phyloP scores from a whole-genome alignment of 2,329 filamentous ascomycete species.

The Fusarium transvaalense region DNA sequence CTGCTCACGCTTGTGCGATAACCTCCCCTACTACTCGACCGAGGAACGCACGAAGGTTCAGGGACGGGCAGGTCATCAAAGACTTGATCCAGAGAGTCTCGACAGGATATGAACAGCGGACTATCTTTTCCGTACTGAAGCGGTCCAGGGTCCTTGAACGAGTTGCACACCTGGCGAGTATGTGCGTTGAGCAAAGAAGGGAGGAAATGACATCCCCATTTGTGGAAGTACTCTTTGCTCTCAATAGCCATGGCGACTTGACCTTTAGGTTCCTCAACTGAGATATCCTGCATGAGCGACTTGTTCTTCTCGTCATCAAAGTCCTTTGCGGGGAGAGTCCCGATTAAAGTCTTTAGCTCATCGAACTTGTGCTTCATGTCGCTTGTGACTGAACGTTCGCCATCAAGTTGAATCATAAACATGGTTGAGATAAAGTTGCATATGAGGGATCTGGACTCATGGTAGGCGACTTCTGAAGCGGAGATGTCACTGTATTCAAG shows the following conservation, averaged over 20 bases:
- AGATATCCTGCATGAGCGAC: constrained; percentile 64
- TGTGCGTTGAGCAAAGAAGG: constrained; percentile 69
- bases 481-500: constrained; percentile 46
- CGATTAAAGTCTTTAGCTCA: constrained; percentile 51
- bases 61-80: constrained; percentile 64
- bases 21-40: neutral
- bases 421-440: constrained; percentile 63
- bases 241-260: constrained; percentile 65
- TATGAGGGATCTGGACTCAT: constrained; percentile 63
- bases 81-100: constrained; percentile 61
- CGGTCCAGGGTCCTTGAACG: constrained; percentile 72
- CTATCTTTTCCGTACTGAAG: constrained; percentile 65
- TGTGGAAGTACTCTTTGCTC: constrained; percentile 54
- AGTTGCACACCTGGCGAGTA: constrained; percentile 68
- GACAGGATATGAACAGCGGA: constrained; percentile 64
- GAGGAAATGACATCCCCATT: constrained; percentile 71
- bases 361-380: constrained; percentile 18
- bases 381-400: constrained; percentile 50
- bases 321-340: constrained; percentile 52
- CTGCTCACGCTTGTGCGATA: neutral
- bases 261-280: constrained; percentile 58
- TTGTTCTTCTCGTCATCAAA: constrained; percentile 57
- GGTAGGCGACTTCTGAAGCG: constrained; percentile 60
- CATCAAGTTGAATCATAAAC: constrained; percentile 52
- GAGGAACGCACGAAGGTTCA: constrained; percentile 51